phyloP scores from a whole-genome alignment of 2,329 filamentous ascomycete species.

The Sodiomyces alkalinus region DNA sequence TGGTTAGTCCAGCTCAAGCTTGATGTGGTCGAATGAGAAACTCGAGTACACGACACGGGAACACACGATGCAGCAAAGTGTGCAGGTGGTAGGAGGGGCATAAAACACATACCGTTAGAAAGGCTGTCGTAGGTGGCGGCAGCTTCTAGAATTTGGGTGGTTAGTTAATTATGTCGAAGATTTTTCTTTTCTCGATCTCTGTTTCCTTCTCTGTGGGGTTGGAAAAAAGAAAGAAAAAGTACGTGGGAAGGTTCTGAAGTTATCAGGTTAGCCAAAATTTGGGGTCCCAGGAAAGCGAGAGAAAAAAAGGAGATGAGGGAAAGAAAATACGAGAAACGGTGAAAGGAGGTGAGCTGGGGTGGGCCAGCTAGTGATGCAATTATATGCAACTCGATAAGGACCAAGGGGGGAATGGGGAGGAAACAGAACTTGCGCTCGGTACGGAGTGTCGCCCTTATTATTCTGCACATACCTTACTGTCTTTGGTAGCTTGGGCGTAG shows the following conservation, averaged over 20 bases:
- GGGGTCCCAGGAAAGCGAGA: too few species aligned
- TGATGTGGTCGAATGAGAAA: too few species aligned
- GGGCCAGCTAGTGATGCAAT: constrained; percentile 1
- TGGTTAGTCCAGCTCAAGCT: too few species aligned
- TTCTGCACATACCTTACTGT: constrained; percentile 38
- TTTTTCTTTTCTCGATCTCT: too few species aligned
- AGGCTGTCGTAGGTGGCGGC: constrained; percentile 32
- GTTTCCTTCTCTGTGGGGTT: background rate
- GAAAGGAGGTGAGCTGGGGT: constrained; percentile 3
- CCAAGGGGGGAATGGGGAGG: too few species aligned
- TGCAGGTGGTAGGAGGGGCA: background rate
- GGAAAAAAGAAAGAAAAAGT: too few species aligned
- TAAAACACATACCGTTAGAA: constrained; percentile 27
- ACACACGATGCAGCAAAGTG: too few species aligned
- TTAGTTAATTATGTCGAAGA: constrained; percentile 15
- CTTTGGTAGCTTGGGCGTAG: constrained; percentile 30
- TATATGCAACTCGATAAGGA: background rate
- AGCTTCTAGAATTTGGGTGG: constrained; percentile 23
- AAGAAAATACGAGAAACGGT: constrained; percentile 3
- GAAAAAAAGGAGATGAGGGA: too few species aligned
- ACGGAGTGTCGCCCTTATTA: too few species aligned
- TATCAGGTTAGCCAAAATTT: constrained; percentile 15
- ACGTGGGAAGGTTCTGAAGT: constrained; percentile 11
- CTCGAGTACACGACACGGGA: too few species aligned
- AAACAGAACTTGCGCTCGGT: too few species aligned